These are phyloP conservation scores for Sporopachydermia lactativora DNA, from an alignment of 805 yeast species.

Conservation along the genomic window DNA sequence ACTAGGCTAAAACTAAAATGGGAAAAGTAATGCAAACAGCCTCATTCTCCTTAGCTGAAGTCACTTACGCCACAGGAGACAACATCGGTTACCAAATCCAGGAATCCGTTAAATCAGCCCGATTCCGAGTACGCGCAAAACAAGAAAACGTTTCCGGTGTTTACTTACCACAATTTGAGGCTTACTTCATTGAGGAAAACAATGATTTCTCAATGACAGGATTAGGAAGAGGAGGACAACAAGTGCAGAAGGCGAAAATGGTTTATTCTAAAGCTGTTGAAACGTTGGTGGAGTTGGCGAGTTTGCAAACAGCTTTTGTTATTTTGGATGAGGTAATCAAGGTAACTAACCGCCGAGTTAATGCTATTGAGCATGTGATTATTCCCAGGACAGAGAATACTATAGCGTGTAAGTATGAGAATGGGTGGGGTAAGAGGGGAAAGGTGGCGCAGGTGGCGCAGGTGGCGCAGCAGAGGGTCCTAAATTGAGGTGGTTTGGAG, in stretches of 20 bases:
- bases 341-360: constrained; percentile 95
- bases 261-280: constrained; percentile 96
- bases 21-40: constrained; percentile 98
- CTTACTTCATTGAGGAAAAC: constrained; percentile 66
- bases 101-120: constrained; percentile 76
- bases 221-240: constrained; percentile 97
- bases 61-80: constrained; percentile 94
- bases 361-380: constrained; percentile 96
- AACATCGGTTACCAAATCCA: constrained; percentile 92
- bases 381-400: constrained; percentile 97
- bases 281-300: constrained; percentile 88
- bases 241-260: constrained; percentile 84
- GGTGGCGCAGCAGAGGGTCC: no score
- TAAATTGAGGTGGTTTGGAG: no score
- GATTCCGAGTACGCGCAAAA: constrained; percentile 80
- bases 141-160: constrained; percentile 98
- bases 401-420: constrained; percentile 38
- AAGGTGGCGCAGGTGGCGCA: no score
- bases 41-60: constrained; percentile 93
- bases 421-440: no score
- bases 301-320: constrained; percentile 92
- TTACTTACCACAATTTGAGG: constrained; percentile 81
- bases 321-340: constrained; percentile 95
- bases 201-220: constrained; percentile 96
- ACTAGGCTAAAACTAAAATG: constrained; percentile 79